Evolutionary conservation across 805 yeast genomes (phyloP), one percentile per base, ranked within the genome.

Genomic region (Kodamaea leandrae): DNA sequence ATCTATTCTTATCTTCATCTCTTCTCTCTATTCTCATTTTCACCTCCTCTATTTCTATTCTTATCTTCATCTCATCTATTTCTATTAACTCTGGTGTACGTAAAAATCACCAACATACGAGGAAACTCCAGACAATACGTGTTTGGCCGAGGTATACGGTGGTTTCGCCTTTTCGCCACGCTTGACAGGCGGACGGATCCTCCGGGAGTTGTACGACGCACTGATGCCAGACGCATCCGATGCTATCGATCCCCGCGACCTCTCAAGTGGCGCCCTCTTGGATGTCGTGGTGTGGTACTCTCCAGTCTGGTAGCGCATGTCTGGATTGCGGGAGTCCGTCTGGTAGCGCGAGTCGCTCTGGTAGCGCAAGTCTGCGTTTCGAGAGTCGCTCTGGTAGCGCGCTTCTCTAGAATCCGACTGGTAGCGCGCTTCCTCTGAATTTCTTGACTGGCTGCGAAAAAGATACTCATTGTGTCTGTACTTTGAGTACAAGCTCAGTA

Each of bases 401-500:
- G n/a, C n/a, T n/a, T n/a, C n/a, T n/a, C n/a, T n/a, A n/a, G n/a
- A n/a, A n/a, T n/a, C n/a, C n/a, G n/a, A n/a, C n/a, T n/a, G n/a
- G n/a, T n/a, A n/a, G n/a, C n/a, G n/a, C n/a, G n/a, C n/a, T n/a
- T n/a, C n/a, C n/a, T n/a, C n/a, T n/a, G n/a, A n/a, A n/a, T n/a
- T n/a, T n/a, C n/a, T 45, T 0, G 68, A 57, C 16, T 47, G 45
- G n/a, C 59, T 46, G 39, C 68, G 49, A 5, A 50, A 49, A 2
- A 58, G 30, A 63, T 65, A 60, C 10, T 39, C 10, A 32, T 57
- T 48, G 24, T 51, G 53, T 20, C 60, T 57, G 48, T 70, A 70
- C 42, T 61, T 64, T 4, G 74, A 70, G 45, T 69, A 69, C 34
- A 70, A 61, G 47, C 74, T 68, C 45, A 57, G 59, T 37, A 70